Evolutionary conservation across 768 basidiomycete genomes (phyloP), one percentile per base, ranked within the genome.

Genomic region (Mycena latifolia): DNA sequence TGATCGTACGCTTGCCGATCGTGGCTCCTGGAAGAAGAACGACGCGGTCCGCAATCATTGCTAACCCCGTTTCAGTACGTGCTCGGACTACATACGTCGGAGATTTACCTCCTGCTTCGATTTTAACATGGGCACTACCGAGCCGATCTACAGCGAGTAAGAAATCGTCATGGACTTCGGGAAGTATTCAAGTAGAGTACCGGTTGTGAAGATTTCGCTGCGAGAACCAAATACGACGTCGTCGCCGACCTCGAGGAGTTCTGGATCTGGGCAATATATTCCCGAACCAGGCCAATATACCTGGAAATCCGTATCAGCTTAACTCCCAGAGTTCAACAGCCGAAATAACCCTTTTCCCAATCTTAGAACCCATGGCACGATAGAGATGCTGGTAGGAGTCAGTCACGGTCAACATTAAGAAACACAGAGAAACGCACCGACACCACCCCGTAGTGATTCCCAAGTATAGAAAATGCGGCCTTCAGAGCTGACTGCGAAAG

Each of bases 31-130:
- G 83, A 20, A 83, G 75, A 27, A 85, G 75, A 1, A 85, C 78
- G 14, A 81, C 80, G 8, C 84, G 80, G 69, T 85, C 84, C 7
- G 83, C 83, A 28, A 85, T 80, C 84, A 85, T 85, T 15, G 83
- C 82, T 78, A 14, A 55, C 14, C 24, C 2, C 18, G 1, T 10
- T 10, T 52, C 3, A 58, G 39, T 28, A 28, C 27, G 2, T 18
- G 24, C 57, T 7, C 11, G 37, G 31, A 47, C 1, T 24, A 24
- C 33, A 18, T 20, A 25, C 17, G 45, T 25, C 25, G 22, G 25
- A 59, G 5, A 28, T 27, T 46, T 46, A 25, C 45, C 45, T 22
- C 45, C 45, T 10, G 45, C 22, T 11, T 24, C 33, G 24, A 59
- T 29, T 5, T 14, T 28, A 17, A 59, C 25, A 14, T n/a, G 35